Evolutionary conservation across 768 basidiomycete species (phyloP).

Genomic region (Kwoniella shandongensis): DNA sequence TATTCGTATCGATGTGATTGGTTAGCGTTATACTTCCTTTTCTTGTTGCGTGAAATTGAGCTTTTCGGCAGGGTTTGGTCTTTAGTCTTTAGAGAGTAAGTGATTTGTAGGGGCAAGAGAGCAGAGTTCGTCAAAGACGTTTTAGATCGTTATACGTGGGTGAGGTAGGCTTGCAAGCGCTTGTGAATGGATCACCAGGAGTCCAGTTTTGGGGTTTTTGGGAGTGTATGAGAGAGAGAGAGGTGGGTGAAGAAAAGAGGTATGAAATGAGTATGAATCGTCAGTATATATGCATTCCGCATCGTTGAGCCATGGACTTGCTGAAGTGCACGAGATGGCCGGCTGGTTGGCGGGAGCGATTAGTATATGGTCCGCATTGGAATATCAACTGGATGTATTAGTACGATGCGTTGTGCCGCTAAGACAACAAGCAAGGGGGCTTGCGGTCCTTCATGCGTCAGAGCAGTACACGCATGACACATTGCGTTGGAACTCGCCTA

Average conservation of each 20-base stretch:
- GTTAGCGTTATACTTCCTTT: background rate
- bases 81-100: background rate
- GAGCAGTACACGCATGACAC: too few relatives aligned
- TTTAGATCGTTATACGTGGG: background rate
- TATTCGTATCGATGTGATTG: background rate
- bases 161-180: background rate
- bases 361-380: too few relatives aligned
- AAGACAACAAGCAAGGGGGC: too few relatives aligned
- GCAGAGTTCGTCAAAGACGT: constrained; percentile 7
- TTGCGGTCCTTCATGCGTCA: too few relatives aligned
- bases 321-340: too few relatives aligned
- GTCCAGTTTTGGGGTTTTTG: constrained; percentile 16
- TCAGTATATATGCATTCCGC: background rate
- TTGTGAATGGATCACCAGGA: constrained; percentile 23
- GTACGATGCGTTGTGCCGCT: too few relatives aligned
- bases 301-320: too few relatives aligned
- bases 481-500: too few relatives aligned
- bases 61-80: constrained; percentile 3
- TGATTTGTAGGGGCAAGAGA: constrained; percentile 4
- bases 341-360: too few relatives aligned
- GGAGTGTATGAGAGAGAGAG: constrained; percentile 8
- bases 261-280: background rate
- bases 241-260: background rate
- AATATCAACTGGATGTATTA: too few relatives aligned
- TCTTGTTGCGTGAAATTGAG: background rate